A percentile compares a stretch with the other conserved stretches of the same genome.
These are phyloP conservation scores for Barnettozyma pratensis DNA, from an alignment of 805 yeast genomes.

Conservation along the genomic window DNA sequence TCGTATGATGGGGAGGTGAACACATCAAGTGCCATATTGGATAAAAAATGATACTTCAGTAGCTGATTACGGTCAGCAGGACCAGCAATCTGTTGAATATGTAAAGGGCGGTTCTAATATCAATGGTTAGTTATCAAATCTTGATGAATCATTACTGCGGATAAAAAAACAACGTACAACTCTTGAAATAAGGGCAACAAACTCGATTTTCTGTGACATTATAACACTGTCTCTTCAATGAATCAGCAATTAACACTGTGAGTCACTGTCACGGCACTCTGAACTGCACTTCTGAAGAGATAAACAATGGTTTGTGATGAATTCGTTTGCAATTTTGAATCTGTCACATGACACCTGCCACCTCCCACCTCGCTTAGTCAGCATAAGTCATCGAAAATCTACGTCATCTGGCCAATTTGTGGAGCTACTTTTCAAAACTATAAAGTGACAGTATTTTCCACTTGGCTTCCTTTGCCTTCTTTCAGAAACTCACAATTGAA, in stretches of 20 bases:
- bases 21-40: conserved; percentile 73
- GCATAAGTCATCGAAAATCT: neutral
- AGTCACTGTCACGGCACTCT: too few relatives aligned
- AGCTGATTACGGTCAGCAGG: conserved; percentile 4
- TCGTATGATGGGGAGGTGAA: conserved; percentile 47
- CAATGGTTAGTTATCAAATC: too few relatives aligned
- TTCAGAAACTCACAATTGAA: neutral
- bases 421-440: neutral
- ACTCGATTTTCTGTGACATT: conserved; percentile 29
- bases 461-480: neutral
- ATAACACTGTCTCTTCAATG: neutral
- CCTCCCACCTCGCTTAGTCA: neutral
- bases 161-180: conserved; percentile 12
- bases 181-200: conserved; percentile 54
- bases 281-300: too few relatives aligned
- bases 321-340: too few relatives aligned
- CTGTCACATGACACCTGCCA: neutral
- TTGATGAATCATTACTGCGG: too few relatives aligned
- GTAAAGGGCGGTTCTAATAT: conserved; percentile 46
- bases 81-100: conserved; percentile 44
- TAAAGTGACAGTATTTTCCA: neutral
- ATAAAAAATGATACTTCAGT: conserved; percentile 59
- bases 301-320: too few relatives aligned
- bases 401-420: neutral
- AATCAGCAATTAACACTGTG: too few relatives aligned